These are phyloP conservation scores for Carpinus fangiana DNA, from an alignment of 306 rosid genomes.

Conservation along the genomic window DNA sequence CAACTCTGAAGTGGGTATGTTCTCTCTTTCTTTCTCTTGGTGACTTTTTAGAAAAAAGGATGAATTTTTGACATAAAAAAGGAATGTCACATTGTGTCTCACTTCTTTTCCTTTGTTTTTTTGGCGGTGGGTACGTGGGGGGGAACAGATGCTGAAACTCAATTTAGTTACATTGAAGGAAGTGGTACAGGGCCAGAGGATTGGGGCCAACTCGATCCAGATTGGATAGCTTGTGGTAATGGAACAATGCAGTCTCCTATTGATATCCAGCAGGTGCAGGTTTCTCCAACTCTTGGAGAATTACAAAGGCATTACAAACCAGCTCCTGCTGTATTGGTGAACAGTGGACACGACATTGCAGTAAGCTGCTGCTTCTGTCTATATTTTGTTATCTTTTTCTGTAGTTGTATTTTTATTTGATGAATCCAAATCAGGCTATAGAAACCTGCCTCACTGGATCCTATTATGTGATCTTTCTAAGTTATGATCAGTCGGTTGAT, in stretches of 20 bases:
- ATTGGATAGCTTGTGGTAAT: conserved; percentile 58
- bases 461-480: neutral
- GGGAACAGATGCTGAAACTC: conserved; percentile 41
- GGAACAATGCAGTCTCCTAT: conserved; percentile 84
- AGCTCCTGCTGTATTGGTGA: conserved; percentile 59
- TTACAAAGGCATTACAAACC: conserved; percentile 52
- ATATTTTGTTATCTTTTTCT: neutral
- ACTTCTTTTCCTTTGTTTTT: neutral
- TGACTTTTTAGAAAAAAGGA: neutral
- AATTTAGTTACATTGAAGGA: conserved; percentile 47
- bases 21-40: neutral
- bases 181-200: conserved; percentile 58
- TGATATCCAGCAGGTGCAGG: conserved; percentile 50
- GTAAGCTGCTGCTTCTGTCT: conserved; percentile 30
- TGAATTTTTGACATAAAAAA: neutral
- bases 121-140: neutral
- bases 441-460: neutral
- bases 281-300: conserved; percentile 46
- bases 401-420: neutral
- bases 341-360: conserved; percentile 63
- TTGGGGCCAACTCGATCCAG: conserved; percentile 59
- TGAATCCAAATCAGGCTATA: neutral
- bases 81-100: neutral
- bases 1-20: conserved; percentile 50
- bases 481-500: neutral